phyloP scores from a whole-genome alignment of 495 filamentous ascomycete species.

The Aspergillus sparsus region DNA sequence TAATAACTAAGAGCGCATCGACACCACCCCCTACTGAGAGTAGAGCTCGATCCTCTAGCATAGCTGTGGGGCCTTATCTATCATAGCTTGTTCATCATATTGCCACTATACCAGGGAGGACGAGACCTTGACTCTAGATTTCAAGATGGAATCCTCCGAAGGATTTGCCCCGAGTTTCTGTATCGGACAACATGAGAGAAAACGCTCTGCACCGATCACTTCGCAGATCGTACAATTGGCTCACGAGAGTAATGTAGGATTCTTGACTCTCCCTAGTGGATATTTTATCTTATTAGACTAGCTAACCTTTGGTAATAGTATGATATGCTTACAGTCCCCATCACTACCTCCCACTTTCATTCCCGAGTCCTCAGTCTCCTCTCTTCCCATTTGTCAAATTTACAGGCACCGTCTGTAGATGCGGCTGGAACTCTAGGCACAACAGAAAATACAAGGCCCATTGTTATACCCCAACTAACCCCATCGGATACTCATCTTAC shows the following conservation, averaged over 20 bases:
- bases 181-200: constrained; percentile 81
- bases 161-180: constrained; percentile 67
- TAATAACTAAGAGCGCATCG: constrained; percentile 1
- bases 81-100: not conserved
- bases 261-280: not conserved
- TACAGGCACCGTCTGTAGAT: constrained; percentile 34
- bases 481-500: constrained; percentile 72
- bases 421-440: constrained; percentile 38
- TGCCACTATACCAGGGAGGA: not conserved
- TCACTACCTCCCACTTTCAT: constrained; percentile 83
- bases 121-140: not conserved
- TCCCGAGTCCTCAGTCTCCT: constrained; percentile 67
- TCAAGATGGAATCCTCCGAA: constrained; percentile 51
- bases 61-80: not conserved
- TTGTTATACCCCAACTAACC: constrained; percentile 68
- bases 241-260: constrained; percentile 56
- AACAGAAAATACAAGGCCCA: constrained; percentile 44
- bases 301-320: constrained; percentile 58
- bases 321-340: constrained; percentile 85
- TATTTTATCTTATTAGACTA: constrained; percentile 11
- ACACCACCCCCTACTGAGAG: not conserved
- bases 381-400: constrained; percentile 54
- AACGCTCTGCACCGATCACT: constrained; percentile 60
- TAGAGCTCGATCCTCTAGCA: not conserved
- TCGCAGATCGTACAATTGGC: constrained; percentile 65